Percentiles rank a stretch among this genome's conserved stretches.
phyloP scores from a whole-genome alignment of 2,329 filamentous ascomycete genomes.

The Beauveria varroae region DNA sequence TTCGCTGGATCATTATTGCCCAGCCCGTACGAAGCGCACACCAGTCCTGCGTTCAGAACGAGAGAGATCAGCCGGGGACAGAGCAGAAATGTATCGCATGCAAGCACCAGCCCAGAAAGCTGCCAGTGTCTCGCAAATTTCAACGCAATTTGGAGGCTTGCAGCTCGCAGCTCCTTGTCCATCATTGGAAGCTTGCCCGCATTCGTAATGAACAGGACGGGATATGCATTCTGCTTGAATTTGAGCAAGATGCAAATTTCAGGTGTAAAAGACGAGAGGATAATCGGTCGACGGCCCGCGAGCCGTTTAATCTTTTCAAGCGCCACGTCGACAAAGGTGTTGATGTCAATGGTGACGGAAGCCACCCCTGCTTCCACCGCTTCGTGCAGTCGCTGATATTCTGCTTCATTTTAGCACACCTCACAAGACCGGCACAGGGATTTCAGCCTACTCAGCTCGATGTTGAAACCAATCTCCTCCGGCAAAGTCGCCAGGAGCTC shows the following conservation, averaged over 20 bases:
- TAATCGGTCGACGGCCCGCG: constrained; percentile 22
- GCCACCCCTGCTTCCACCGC: constrained; percentile 25
- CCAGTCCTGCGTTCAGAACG: constrained; percentile 25
- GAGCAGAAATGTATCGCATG: constrained; percentile 27
- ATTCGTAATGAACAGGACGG: constrained; percentile 27
- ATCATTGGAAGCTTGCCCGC: constrained; percentile 20
- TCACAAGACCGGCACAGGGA: background rate
- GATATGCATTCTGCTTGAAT: constrained; percentile 24
- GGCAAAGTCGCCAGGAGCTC: constrained; percentile 29
- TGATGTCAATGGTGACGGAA: constrained; percentile 29
- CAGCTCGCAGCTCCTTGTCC: constrained; percentile 27
- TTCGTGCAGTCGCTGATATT: constrained; percentile 33
- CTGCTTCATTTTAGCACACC: constrained; percentile 15
- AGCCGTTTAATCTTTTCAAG: constrained; percentile 22
- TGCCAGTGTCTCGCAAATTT: constrained; percentile 31
- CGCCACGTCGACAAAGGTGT: constrained; percentile 30
- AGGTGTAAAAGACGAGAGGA: constrained; percentile 29
- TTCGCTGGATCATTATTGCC: constrained; percentile 21
- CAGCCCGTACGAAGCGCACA: constrained; percentile 27
- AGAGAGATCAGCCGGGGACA: constrained; percentile 28
- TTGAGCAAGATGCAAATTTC: constrained; percentile 26
- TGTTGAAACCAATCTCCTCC: constrained; percentile 28
- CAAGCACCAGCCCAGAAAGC: constrained; percentile 28
- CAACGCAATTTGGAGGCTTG: constrained; percentile 28
- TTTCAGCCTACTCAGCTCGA: constrained; percentile 29